Evolutionary conservation across 768 basidiomycete genomes (phyloP).

Genomic region (Lyophyllum shimeji): DNA sequence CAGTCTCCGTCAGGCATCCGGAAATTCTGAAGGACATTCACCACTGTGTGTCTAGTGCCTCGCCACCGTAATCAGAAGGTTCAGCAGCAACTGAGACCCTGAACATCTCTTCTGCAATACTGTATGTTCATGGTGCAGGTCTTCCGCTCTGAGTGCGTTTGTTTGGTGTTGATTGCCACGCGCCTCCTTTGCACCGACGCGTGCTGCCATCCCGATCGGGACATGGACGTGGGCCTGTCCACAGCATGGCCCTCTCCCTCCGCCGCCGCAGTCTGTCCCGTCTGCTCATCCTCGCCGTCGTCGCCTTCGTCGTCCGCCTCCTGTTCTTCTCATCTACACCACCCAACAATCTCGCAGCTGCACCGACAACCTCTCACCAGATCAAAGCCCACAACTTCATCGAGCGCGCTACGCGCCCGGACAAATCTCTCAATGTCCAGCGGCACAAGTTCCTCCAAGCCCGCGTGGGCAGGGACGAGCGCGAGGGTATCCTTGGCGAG

Average conservation of each 20-base stretch:
- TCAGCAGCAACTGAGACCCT: too few relatives aligned
- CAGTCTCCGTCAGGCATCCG: too few relatives aligned
- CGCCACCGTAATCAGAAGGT: too few relatives aligned
- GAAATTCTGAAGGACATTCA: too few relatives aligned
- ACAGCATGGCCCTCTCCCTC: slow-evolving; percentile 38
- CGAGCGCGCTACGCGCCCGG: slow-evolving; percentile 55
- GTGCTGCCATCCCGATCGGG: neutral
- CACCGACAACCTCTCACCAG: slow-evolving; percentile 31
- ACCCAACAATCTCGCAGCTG: slow-evolving; percentile 21
- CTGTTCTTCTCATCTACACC: slow-evolving; percentile 35
- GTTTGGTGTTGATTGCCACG: slow-evolving; percentile 12
- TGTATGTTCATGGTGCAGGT: too few relatives aligned
- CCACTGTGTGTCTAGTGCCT: too few relatives aligned
- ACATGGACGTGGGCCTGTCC: slow-evolving; percentile 4
- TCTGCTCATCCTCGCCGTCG: slow-evolving; percentile 31
- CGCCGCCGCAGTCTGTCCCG: slow-evolving; percentile 53
- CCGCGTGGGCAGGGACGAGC: slow-evolving; percentile 84
- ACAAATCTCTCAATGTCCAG: slow-evolving; percentile 86
- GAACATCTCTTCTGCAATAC: too few relatives aligned
- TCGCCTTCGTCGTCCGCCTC: slow-evolving; percentile 33
- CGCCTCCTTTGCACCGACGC: neutral
- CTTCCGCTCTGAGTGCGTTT: too few relatives aligned
- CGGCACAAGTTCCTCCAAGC: slow-evolving; percentile 86
- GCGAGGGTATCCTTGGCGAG: slow-evolving; percentile 75
- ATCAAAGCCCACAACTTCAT: slow-evolving; percentile 53